These are phyloP conservation scores for Chloropicon primus DNA, from an alignment of 139 green algal species.

Conservation along the genomic window DNA sequence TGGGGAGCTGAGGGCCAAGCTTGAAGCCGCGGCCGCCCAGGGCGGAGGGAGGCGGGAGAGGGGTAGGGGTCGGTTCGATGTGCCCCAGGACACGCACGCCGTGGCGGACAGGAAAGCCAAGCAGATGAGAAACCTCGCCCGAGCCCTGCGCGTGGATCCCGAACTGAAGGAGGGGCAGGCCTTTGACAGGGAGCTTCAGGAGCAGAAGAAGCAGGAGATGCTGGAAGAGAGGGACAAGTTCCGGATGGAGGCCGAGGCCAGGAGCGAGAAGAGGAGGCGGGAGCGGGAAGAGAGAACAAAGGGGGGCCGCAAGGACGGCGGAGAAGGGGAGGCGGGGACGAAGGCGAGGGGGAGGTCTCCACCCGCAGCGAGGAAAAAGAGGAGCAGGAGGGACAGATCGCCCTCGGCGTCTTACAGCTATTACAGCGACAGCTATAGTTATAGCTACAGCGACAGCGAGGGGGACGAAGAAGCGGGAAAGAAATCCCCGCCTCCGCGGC, in stretches of 20 bases:
- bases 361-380: background rate
- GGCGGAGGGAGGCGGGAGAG: conserved; percentile 12
- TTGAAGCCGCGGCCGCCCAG: conserved; percentile 22
- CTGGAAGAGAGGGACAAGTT: conserved; percentile 25
- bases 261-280: conserved; percentile 20
- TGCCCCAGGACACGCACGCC: conserved; percentile 59
- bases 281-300: conserved; percentile 18
- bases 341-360: background rate
- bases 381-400: background rate
- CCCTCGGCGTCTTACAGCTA: background rate
- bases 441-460: background rate
- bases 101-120: conserved; percentile 57
- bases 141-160: background rate
- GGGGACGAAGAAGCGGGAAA: background rate
- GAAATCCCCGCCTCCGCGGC: background rate
- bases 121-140: conserved; percentile 50
- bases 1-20: conserved; percentile 1
- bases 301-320: background rate
- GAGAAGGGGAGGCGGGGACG: background rate
- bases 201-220: conserved; percentile 31
- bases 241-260: conserved; percentile 10
- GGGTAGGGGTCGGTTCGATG: background rate
- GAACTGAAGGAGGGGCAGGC: conserved; percentile 71
- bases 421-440: background rate
- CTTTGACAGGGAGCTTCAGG: conserved; percentile 67